phyloP scores from a whole-genome alignment of 192 early-diverging fungal genomes.

The Umbelopsis vinacea region DNA sequence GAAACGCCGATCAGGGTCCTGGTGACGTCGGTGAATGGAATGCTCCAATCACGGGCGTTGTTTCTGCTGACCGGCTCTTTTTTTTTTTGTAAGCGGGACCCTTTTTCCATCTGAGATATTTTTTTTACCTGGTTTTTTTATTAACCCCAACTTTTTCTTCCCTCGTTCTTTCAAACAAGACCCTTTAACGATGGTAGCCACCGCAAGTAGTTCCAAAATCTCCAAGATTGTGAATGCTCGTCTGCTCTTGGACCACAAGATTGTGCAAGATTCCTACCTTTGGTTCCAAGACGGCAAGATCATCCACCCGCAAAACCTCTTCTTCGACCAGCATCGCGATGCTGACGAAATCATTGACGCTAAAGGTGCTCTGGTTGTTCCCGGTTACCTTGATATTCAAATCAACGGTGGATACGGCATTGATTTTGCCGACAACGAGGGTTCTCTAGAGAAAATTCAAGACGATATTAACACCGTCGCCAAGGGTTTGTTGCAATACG shows the following conservation, averaged over 20 bases:
- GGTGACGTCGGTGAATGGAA: neutral
- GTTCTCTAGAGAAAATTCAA: conserved; percentile 55
- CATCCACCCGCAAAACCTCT: conserved; percentile 71
- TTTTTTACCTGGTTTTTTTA: neutral
- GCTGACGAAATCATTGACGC: conserved; percentile 76
- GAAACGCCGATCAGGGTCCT: conserved; percentile 19
- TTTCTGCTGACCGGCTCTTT: neutral
- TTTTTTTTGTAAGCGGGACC: neutral
- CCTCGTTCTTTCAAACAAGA: neutral
- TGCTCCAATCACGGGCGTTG: neutral
- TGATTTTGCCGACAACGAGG: conserved; percentile 71
- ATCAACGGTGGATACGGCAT: conserved; percentile 85
- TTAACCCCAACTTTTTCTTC: neutral
- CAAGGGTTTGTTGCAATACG: conserved; percentile 74
- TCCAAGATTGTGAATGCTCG: conserved; percentile 80
- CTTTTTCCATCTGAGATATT: neutral
- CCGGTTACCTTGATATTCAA: conserved; percentile 82
- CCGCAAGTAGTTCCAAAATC: conserved; percentile 36
- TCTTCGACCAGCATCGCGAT: conserved; percentile 67
- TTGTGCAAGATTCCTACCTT: conserved; percentile 72
- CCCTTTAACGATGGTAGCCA: neutral
- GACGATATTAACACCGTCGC: conserved; percentile 69
- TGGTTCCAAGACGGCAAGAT: conserved; percentile 82
- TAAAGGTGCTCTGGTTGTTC: conserved; percentile 70
- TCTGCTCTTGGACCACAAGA: conserved; percentile 73